These are phyloP conservation scores for Kuraishia piskuri DNA, from an alignment of 805 yeast species.

Conservation along the genomic window DNA sequence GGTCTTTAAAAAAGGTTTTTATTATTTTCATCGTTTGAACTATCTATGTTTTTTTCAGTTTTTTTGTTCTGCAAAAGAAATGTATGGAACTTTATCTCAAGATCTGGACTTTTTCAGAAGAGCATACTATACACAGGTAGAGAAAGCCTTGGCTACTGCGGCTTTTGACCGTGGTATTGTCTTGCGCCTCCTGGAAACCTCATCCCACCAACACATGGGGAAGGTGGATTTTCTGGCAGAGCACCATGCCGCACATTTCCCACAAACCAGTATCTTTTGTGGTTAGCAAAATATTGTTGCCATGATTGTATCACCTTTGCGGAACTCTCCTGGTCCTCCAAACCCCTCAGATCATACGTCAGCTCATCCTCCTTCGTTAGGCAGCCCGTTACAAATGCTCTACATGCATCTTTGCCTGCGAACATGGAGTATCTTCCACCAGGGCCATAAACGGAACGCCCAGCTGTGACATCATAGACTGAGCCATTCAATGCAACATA, in stretches of 20 bases:
- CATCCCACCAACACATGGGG: conserved; percentile 28
- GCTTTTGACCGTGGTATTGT: no score
- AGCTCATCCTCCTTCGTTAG: conserved; percentile 42
- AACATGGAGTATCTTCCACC: conserved; percentile 46
- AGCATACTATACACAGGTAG: no score
- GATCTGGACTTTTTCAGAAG: no score
- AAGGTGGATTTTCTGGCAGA: conserved; percentile 40
- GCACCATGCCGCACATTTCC: conserved; percentile 44
- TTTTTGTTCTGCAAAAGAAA: neutral
- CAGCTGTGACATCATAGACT: conserved; percentile 55
- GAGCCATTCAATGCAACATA: conserved; percentile 51
- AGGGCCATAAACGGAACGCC: conserved; percentile 47
- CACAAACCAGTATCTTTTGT: conserved; percentile 50
- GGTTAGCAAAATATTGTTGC: conserved; percentile 39
- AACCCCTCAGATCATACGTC: conserved; percentile 60
- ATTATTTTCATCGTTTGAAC: neutral
- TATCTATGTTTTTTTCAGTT: neutral
- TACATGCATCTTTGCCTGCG: conserved; percentile 59
- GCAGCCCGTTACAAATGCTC: conserved; percentile 69
- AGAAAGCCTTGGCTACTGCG: no score
- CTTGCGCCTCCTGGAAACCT: conserved; percentile 6
- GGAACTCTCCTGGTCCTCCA: conserved; percentile 29
- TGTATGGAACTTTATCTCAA: neutral
- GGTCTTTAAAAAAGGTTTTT: neutral
- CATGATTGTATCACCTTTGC: conserved; percentile 35